These are phyloP conservation scores for Pseudogymnoascus sp. DNA, from an alignment of 2,329 filamentous ascomycete species.

Conservation along the genomic window DNA sequence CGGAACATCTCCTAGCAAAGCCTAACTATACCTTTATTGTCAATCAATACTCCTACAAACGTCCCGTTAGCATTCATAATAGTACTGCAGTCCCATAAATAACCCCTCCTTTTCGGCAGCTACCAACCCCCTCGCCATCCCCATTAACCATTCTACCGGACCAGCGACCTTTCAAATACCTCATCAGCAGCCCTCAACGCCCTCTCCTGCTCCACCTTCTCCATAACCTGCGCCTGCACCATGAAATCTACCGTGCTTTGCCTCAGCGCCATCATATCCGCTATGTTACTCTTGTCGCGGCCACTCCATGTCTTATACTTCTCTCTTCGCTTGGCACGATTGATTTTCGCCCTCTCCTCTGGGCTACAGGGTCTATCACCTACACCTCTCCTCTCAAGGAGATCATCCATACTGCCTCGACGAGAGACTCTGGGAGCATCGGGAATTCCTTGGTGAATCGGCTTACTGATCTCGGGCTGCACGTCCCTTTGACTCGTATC, in stretches of 20 bases:
- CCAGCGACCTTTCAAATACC: neutral
- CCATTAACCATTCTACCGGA: neutral
- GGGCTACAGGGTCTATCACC: neutral
- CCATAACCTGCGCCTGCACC: conserved; percentile 17
- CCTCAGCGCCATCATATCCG: conserved; percentile 14
- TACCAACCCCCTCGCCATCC: no score
- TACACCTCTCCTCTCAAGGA: neutral
- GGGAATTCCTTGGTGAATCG: neutral
- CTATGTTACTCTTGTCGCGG: conserved; percentile 17
- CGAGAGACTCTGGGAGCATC: neutral
- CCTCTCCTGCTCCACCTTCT: conserved; percentile 17
- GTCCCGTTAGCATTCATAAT: neutral
- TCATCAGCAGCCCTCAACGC: conserved; percentile 15
- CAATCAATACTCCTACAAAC: neutral
- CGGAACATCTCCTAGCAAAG: neutral
- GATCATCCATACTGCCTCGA: neutral
- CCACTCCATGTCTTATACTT: conserved; percentile 26
- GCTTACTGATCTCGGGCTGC: neutral
- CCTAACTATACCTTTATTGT: no score
- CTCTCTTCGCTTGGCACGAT: neutral
- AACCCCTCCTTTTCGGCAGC: neutral
- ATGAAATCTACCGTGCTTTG: conserved; percentile 21
- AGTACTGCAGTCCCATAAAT: neutral
- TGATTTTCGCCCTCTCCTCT: neutral
- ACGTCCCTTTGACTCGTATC: neutral